These are phyloP conservation scores for Penicillium paxilli DNA, from an alignment of 495 filamentous ascomycete genomes.

Conservation along the genomic window DNA sequence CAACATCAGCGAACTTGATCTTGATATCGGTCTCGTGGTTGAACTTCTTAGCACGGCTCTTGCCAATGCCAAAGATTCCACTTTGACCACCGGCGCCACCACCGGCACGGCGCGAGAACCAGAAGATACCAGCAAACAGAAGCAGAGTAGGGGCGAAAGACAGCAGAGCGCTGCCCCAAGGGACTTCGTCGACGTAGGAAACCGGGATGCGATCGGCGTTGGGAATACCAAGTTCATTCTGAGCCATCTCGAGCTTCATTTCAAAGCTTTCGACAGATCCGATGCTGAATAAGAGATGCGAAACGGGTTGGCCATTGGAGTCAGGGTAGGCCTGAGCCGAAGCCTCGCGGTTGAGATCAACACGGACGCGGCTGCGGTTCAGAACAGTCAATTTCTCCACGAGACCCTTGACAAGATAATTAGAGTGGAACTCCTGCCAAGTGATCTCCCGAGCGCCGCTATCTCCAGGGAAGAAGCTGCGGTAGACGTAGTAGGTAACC, in stretches of 20 bases:
- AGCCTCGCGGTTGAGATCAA: constrained; percentile 83
- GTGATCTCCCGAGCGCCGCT: constrained; percentile 74
- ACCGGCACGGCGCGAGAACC: constrained; percentile 64
- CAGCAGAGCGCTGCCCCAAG: constrained; percentile 61
- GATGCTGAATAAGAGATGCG: constrained; percentile 92
- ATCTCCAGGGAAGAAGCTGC: constrained; percentile 64
- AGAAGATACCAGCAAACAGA: constrained; percentile 78
- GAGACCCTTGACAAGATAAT: constrained; percentile 92
- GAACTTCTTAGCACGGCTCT: constrained; percentile 93
- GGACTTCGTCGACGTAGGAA: constrained; percentile 75
- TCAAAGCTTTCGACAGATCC: constrained; percentile 94
- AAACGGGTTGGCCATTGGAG: constrained; percentile 66
- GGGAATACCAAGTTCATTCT: constrained; percentile 83
- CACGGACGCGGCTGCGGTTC: constrained; percentile 70
- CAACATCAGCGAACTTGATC: constrained; percentile 95
- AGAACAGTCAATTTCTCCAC: constrained; percentile 89
- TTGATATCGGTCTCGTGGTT: constrained; percentile 96
- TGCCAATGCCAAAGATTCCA: constrained; percentile 92
- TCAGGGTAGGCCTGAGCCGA: constrained; percentile 78
- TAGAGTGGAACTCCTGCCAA: constrained; percentile 92
- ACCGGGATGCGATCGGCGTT: constrained; percentile 85
- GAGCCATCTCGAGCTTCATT: constrained; percentile 79
- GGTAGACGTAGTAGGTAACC: constrained; percentile 62
- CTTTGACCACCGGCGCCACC: constrained; percentile 65
- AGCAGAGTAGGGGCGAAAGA: constrained; percentile 84